phyloP scores from a whole-genome alignment of 2,329 filamentous ascomycete species.

The Geosmithia morbida region DNA sequence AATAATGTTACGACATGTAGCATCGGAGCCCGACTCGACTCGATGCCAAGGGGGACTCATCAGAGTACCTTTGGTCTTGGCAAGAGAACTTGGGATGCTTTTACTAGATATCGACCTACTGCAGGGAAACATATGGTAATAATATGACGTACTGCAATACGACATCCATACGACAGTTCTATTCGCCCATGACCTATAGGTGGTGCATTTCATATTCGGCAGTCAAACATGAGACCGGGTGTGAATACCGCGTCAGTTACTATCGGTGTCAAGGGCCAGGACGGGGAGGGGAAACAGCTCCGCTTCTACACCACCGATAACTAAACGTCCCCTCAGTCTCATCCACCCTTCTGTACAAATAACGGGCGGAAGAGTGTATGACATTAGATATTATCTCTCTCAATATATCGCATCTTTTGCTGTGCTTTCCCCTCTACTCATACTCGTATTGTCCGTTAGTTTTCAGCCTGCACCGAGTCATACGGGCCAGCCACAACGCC shows the following conservation, averaged over 20 bases:
- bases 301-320: not conserved
- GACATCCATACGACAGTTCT: not conserved
- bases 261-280: not conserved
- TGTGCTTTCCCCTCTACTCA: no score
- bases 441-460: no score
- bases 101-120: not conserved
- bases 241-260: not conserved
- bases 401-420: not conserved
- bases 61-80: not conserved
- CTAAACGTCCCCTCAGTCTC: not conserved
- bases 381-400: not conserved
- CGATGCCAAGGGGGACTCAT: not conserved
- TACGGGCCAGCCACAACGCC: not conserved
- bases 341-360: not conserved
- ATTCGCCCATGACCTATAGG: not conserved
- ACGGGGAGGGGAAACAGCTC: not conserved
- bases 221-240: not conserved
- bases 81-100: not conserved
- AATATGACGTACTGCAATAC: not conserved
- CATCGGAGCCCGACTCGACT: not conserved
- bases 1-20: not conserved
- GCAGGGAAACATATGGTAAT: not conserved
- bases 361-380: not conserved
- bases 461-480: not conserved
- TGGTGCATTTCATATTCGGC: not conserved